Conservation (phyloP, 257 asterid species). For the Solanum chmielewskii region DNA sequence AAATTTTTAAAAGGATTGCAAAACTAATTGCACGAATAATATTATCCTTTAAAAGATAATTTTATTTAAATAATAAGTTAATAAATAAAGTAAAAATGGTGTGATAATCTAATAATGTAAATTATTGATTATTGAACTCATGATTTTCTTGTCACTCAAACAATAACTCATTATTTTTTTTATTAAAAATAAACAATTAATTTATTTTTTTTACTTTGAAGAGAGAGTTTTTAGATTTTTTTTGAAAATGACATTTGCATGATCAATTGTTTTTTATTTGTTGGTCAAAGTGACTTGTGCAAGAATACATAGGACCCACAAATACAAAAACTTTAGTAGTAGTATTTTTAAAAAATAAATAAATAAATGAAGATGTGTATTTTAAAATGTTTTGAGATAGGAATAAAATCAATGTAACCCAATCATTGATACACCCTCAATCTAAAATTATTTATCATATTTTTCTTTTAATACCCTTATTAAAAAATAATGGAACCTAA, state of each 20-base stretch:
- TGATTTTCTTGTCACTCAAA: not conserved
- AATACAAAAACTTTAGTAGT: not conserved
- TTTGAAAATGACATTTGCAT: not conserved
- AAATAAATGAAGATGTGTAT: not conserved
- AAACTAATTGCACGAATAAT: too few relatives aligned
- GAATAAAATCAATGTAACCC: not conserved
- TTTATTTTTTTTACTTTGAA: not conserved
- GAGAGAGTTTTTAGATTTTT: not conserved
- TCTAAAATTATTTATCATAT: not conserved
- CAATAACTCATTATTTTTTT: not conserved
- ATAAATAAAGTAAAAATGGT: too few relatives aligned
- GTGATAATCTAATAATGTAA: too few relatives aligned
- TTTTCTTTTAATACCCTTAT: not conserved
- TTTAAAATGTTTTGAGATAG: not conserved
- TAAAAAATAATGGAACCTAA: not conserved
- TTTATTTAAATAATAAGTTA: too few relatives aligned
- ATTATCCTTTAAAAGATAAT: too few relatives aligned
- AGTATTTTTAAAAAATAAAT: not conserved
- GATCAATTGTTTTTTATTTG: not conserved
- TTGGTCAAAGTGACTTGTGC: not conserved
- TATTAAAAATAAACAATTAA: too few relatives aligned
- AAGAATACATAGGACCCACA: not conserved
- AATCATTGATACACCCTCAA: not conserved
- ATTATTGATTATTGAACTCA: not conserved
- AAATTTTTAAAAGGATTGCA: too few relatives aligned